These are phyloP conservation scores for Gastrolobium villosum DNA, from an alignment of 306 rosid genomes.

Conservation along the genomic window DNA sequence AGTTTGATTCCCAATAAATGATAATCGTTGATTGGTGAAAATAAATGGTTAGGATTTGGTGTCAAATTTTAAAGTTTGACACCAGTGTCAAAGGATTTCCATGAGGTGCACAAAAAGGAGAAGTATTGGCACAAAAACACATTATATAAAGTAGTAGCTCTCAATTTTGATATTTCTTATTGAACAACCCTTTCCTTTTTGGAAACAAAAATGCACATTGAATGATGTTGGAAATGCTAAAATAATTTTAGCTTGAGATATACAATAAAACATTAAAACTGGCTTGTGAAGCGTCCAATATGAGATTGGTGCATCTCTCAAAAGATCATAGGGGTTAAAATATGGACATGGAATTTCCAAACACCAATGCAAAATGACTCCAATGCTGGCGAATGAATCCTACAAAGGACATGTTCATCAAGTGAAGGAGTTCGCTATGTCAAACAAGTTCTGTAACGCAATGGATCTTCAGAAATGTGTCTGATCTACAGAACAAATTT, in stretches of 20 bases:
- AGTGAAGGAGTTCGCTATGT: background rate
- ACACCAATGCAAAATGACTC: background rate
- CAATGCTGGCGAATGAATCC: background rate
- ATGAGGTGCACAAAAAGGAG: background rate
- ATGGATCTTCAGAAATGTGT: background rate
- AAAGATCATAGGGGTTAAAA: background rate
- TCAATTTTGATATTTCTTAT: background rate
- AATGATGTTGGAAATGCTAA: background rate
- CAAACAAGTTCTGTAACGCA: background rate
- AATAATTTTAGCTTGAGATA: background rate
- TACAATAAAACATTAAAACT: background rate
- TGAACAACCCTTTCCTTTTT: background rate
- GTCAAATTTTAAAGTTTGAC: no score
- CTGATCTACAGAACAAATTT: background rate
- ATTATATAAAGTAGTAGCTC: background rate
- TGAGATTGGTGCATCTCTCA: background rate
- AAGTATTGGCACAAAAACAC: background rate
- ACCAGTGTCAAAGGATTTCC: no score
- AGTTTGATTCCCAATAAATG: no score
- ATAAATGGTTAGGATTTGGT: no score
- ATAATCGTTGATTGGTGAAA: no score
- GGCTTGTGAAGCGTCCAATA: background rate
- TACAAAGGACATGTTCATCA: background rate
- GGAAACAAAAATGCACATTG: background rate
- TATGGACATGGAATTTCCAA: conserved; percentile 7